phyloP scores from a whole-genome alignment of 2,329 filamentous ascomycete genomes.

The Stachybotrys elegans region DNA sequence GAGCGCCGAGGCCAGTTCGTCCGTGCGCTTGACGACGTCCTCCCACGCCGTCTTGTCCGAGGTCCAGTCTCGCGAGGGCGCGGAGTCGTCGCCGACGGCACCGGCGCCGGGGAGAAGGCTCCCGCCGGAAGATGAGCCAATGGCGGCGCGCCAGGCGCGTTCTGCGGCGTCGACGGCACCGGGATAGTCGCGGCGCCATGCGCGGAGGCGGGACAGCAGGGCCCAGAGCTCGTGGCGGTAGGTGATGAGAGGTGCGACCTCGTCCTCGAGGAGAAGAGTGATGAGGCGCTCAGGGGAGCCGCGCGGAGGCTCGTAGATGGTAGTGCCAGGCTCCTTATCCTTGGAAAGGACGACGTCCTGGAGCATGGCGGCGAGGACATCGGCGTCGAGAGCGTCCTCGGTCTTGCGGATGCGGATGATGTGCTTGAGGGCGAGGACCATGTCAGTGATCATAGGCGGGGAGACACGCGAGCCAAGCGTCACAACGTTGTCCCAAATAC shows the following conservation, averaged over 20 bases:
- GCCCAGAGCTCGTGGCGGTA: conserved; percentile 71
- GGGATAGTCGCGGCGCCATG: conserved; percentile 66
- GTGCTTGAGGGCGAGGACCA: conserved; percentile 68
- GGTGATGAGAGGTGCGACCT: conserved; percentile 80
- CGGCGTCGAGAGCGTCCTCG: conserved; percentile 72
- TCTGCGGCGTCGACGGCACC: conserved; percentile 80
- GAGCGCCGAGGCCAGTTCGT: conserved; percentile 76
- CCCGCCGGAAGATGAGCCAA: conserved; percentile 43
- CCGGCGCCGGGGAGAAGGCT: conserved; percentile 38
- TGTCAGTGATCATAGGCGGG: conserved; percentile 70
- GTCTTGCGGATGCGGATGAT: conserved; percentile 73
- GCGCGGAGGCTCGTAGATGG: conserved; percentile 35
- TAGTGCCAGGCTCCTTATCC: conserved; percentile 22
- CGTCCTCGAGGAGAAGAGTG: conserved; percentile 66
- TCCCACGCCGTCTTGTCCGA: conserved; percentile 63
- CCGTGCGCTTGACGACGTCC: conserved; percentile 69
- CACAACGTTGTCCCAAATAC: conserved; percentile 96
- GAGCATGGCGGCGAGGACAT: conserved; percentile 67
- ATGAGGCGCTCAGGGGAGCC: conserved; percentile 60
- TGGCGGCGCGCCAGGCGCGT: conserved; percentile 78
- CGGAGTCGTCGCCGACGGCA: conserved; percentile 10
- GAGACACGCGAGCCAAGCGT: conserved; percentile 75
- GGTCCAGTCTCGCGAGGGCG: conserved; percentile 26
- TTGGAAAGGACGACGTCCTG: conserved; percentile 58
- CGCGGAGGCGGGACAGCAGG: conserved; percentile 64